Evolutionary conservation across 768 basidiomycete species (phyloP).

Genomic region (Pholiota microspora): DNA sequence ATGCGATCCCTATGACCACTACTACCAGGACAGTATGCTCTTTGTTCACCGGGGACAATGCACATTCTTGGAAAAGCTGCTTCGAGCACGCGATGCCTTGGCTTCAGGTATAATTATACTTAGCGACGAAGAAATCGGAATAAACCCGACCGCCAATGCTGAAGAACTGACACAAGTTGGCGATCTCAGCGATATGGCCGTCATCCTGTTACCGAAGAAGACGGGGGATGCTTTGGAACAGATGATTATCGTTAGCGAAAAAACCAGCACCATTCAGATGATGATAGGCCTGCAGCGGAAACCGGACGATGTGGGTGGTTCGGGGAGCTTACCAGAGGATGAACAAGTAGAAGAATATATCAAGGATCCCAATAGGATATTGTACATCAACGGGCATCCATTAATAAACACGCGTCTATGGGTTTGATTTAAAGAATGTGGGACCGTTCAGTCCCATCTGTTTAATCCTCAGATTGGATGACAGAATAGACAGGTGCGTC

Average conservation of each 20-base stretch:
- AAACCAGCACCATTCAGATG: constrained; percentile 27
- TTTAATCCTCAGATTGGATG: constrained; percentile 68
- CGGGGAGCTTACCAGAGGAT: constrained; percentile 19
- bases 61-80: constrained; percentile 84
- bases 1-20: constrained; percentile 51
- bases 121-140: constrained; percentile 53
- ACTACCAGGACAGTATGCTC: constrained; percentile 51
- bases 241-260: constrained; percentile 54
- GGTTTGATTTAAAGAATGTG: constrained; percentile 35
- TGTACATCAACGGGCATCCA: constrained; percentile 78
- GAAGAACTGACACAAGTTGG: constrained; percentile 59
- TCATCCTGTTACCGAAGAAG: constrained; percentile 56
- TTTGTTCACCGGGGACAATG: constrained; percentile 78
- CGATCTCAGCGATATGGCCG: constrained; percentile 53
- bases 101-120: constrained; percentile 80
- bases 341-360: constrained; percentile 23
- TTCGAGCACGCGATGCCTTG: constrained; percentile 62
- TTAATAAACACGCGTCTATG: constrained; percentile 74
- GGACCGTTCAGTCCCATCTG: constrained; percentile 3
- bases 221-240: constrained; percentile 51
- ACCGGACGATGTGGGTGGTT: constrained; percentile 24
- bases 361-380: constrained; percentile 43
- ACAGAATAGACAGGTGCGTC: constrained; percentile 89
- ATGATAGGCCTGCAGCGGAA: constrained; percentile 16
- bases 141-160: constrained; percentile 65